These are phyloP conservation scores for Nothophoma quercina DNA, from an alignment of 2,329 filamentous ascomycete species.

Conservation along the genomic window DNA sequence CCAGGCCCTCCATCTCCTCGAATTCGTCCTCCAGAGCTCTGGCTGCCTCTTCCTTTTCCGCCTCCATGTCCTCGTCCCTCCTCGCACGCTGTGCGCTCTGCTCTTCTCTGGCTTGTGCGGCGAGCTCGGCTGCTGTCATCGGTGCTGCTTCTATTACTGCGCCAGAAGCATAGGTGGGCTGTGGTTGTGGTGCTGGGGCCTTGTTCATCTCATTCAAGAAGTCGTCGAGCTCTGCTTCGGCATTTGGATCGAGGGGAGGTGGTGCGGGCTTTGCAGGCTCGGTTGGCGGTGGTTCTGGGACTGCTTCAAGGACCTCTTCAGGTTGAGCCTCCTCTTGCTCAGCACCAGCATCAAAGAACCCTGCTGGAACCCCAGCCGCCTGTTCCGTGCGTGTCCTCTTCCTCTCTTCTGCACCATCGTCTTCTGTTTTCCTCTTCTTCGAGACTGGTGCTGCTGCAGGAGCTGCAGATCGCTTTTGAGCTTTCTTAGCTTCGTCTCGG, in stretches of 20 bases:
- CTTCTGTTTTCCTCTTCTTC: constrained; percentile 47
- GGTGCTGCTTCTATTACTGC: constrained; percentile 57
- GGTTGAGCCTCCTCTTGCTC: constrained; percentile 18
- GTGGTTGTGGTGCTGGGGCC: constrained; percentile 81
- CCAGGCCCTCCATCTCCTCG: constrained; percentile 59
- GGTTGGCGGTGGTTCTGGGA: constrained; percentile 9
- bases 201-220: constrained; percentile 67
- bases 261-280: constrained; percentile 15
- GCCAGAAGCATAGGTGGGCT: constrained; percentile 60
- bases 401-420: constrained; percentile 39
- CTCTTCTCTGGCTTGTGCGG: constrained; percentile 55
- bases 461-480: constrained; percentile 39
- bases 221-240: constrained; percentile 64
- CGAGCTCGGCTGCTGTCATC: constrained; percentile 56
- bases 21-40: constrained; percentile 57
- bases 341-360: constrained; percentile 45
- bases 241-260: constrained; percentile 26
- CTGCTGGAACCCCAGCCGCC: constrained; percentile 41
- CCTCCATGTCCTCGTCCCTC: constrained; percentile 56
- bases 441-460: constrained; percentile 40
- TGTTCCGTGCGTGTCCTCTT: constrained; percentile 46
- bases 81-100: constrained; percentile 52
- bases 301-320: neutral
- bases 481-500: constrained; percentile 43
- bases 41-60: constrained; percentile 57